Conservation (phyloP, 306 rosid genomes). For the Trifolium dubium region DNA sequence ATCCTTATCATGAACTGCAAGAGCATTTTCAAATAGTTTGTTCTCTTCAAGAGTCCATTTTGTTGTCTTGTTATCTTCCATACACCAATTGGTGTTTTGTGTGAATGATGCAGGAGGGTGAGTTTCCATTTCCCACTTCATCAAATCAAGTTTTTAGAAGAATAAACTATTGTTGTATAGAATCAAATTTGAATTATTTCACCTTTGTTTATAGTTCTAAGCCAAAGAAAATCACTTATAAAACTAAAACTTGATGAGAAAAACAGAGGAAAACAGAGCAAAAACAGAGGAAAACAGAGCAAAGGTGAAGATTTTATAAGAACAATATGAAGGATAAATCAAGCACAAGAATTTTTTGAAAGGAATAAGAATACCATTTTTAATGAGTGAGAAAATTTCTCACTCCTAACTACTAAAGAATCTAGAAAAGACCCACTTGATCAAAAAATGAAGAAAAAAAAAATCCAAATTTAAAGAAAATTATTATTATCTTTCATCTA, state of each 20-base stretch:
- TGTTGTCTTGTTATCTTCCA: conserved; percentile 50
- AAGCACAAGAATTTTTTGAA: conserved; percentile 39
- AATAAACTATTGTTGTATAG: conserved; percentile 37
- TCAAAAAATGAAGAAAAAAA: conserved; percentile 44
- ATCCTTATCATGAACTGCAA: conserved; percentile 78
- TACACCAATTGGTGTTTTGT: conserved; percentile 54
- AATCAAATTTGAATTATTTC: not conserved
- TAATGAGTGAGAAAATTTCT: conserved; percentile 37
- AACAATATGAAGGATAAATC: conserved; percentile 55
- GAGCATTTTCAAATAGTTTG: conserved; percentile 87
- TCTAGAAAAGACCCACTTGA: conserved; percentile 66
- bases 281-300: conserved; percentile 20
- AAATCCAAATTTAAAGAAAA: conserved; percentile 31
- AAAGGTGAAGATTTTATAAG: conserved; percentile 52
- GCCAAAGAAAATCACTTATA: conserved; percentile 9
- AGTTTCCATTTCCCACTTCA: conserved; percentile 77
- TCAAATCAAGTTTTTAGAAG: conserved; percentile 33
- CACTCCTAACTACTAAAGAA: conserved; percentile 46
- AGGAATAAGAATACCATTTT: conserved; percentile 72
- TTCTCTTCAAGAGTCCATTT: conserved; percentile 85
- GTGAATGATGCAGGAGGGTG: conserved; percentile 60
- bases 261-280: conserved; percentile 39
- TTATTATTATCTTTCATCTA: conserved; percentile 33
- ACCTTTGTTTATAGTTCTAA: not conserved
- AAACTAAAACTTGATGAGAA: conserved; percentile 24